Conservation (phyloP, 805 yeast species). For the Nakazawaea wickerhamii region DNA sequence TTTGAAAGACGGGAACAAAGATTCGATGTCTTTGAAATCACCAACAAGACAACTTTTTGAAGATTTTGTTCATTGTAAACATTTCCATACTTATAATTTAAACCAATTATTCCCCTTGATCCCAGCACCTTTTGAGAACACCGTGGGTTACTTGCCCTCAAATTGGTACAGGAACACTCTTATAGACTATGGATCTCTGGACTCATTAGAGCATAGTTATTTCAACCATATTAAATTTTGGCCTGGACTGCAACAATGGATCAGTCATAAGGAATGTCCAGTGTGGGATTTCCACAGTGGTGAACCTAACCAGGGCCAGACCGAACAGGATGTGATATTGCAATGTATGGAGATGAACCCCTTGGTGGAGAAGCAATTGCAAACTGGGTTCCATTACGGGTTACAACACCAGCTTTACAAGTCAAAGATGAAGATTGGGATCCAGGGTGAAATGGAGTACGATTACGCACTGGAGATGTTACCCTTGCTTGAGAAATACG, state of each 20-base stretch:
- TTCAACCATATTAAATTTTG: slow-evolving; percentile 6
- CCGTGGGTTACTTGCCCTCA: slow-evolving; percentile 9
- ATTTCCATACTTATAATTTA: slow-evolving; percentile 16
- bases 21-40: background rate
- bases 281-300: slow-evolving; percentile 2
- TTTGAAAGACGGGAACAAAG: background rate
- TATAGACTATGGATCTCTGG: slow-evolving; percentile 10
- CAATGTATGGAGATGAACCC: slow-evolving; percentile 1
- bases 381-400: slow-evolving; percentile 1
- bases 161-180: slow-evolving; percentile 8
- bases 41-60: slow-evolving; percentile 6
- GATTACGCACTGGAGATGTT: background rate
- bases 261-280: slow-evolving; percentile 7
- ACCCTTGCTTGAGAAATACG: slow-evolving; percentile 4
- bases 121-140: slow-evolving; percentile 35
- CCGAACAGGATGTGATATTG: slow-evolving; percentile 5
- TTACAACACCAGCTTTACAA: slow-evolving; percentile 7
- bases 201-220: background rate
- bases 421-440: background rate
- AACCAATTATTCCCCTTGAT: slow-evolving; percentile 41
- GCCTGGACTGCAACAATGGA: slow-evolving; percentile 2
- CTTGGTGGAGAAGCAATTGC: slow-evolving; percentile 3
- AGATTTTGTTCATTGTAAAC: slow-evolving; percentile 12
- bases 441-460: background rate
- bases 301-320: background rate